Evolutionary conservation across 768 basidiomycete species (phyloP).

Genomic region (Russula olivacea): DNA sequence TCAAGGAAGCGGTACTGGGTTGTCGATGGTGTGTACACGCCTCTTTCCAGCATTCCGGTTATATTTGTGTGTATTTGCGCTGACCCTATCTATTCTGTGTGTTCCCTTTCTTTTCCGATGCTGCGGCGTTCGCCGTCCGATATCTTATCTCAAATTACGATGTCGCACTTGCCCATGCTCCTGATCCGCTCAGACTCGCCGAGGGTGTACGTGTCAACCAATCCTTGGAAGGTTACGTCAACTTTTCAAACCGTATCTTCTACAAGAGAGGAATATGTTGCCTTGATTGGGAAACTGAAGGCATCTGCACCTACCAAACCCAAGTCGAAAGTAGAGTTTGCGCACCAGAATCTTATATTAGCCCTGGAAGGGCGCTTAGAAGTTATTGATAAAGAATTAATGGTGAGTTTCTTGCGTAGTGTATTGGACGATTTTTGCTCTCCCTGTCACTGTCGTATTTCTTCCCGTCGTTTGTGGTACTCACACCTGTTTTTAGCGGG

Average conservation of each 20-base stretch:
- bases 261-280: slow-evolving; percentile 68
- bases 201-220: slow-evolving; percentile 75
- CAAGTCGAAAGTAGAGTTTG: slow-evolving; percentile 50
- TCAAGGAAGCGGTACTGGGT: slow-evolving; percentile 80
- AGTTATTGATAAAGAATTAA: slow-evolving; percentile 60
- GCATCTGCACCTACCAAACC: slow-evolving; percentile 39
- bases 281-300: slow-evolving; percentile 57
- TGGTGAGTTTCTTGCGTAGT: slow-evolving; percentile 45
- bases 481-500: slow-evolving; percentile 45
- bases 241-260: slow-evolving; percentile 68
- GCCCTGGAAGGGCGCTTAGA: slow-evolving; percentile 60
- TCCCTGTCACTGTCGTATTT: slow-evolving; percentile 1
- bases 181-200: slow-evolving; percentile 59
- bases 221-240: slow-evolving; percentile 85
- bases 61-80: slow-evolving; percentile 73
- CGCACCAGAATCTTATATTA: slow-evolving; percentile 56
- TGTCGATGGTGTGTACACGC: slow-evolving; percentile 75
- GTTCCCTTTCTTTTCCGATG: slow-evolving; percentile 38
- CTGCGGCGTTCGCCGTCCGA: slow-evolving; percentile 35
- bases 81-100: slow-evolving; percentile 34
- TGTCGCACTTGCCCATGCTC: slow-evolving; percentile 20
- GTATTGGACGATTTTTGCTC: slow-evolving; percentile 5
- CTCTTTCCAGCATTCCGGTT: slow-evolving; percentile 28
- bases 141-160: slow-evolving; percentile 27
- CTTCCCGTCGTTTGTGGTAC: neutral